phyloP scores from a whole-genome alignment of 768 basidiomycete species.

The Russula sp. region DNA sequence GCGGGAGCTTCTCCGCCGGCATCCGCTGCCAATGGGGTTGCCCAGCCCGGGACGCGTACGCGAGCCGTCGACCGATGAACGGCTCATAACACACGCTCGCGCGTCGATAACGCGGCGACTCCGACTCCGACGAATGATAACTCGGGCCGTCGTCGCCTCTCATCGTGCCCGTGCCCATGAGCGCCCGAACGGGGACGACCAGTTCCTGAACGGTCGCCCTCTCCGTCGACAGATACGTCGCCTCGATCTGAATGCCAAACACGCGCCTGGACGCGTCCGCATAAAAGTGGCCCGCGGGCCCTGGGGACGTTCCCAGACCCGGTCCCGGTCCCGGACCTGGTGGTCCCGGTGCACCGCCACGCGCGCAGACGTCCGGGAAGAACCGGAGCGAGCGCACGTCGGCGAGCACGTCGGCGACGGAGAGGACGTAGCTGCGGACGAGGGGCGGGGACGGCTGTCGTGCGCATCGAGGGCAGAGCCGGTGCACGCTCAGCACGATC shows the following conservation, averaged over 20 bases:
- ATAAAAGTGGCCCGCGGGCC: conserved; percentile 2
- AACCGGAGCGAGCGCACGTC: not conserved
- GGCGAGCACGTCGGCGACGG: not conserved
- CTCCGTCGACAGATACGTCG: not conserved
- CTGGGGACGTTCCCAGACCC: no score
- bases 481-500: not conserved
- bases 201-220: not conserved
- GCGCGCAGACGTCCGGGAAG: conserved; percentile 5
- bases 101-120: not conserved
- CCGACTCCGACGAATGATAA: no score
- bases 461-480: not conserved
- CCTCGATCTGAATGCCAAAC: conserved; percentile 2
- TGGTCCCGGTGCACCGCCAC: not conserved
- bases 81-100: not conserved
- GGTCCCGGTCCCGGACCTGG: no score
- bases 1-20: not conserved
- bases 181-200: not conserved
- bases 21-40: not conserved
- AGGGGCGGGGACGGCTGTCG: not conserved
- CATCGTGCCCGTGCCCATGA: not conserved
- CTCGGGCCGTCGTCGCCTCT: no score
- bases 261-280: not conserved
- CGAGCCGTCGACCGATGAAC: not conserved
- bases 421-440: not conserved
- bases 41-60: not conserved